Base-by-base conservation (phyloP, 768 basidiomycete genomes). In the Roridomyces roridus region DNA sequence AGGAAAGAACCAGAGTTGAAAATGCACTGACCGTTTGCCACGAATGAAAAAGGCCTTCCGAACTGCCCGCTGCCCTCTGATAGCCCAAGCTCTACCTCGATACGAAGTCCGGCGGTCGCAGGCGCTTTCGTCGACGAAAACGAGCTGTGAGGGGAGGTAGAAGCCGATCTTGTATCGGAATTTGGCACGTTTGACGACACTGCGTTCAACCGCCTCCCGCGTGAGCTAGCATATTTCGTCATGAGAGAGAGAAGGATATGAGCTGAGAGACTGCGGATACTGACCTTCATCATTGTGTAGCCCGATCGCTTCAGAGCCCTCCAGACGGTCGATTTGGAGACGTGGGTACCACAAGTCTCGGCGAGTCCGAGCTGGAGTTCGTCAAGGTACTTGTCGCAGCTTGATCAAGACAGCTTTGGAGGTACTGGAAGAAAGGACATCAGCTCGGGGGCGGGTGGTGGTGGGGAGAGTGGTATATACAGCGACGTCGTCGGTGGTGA, bases 71-170 rank as follows among this genome's bases (percentile, higher is more conserved):
- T 45, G 40, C 5, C 76, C 73, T 4, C 44, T n/a, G 14, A 61
- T 29, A 18, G 74, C 65, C 60, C 70, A 67, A 9, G 65, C 74
- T 55, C 51, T 68, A 10, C 58, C 60, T 4, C 67, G 62, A 29
- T 55, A 56, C 9, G 67, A 47, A 8, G 67, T 67, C 4, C 59
- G 53, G 8, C 67, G 48, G 44, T 75, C 65, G 55, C 65, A 66
- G 12, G 67, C 52, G 23, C 65, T 69, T 48, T 75, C 72, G 56
- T 75, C 73, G 6, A 72, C 61, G 39, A 69, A 71, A 9, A 75
- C 59, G 11, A 70, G 60, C 49, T 71, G 68, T 11, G 46, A 48
- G 14, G 62, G 57, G 10, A 45, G 10, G 44, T 66, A 34, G 15
- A 46, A 49, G 17, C 56, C 62, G 28, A 68, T 56, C 23, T 44